Percentiles rank a stretch among this genome's conserved stretches.
phyloP scores from a whole-genome alignment of 140 eudicot genomes.

The Cichorium intybus region DNA sequence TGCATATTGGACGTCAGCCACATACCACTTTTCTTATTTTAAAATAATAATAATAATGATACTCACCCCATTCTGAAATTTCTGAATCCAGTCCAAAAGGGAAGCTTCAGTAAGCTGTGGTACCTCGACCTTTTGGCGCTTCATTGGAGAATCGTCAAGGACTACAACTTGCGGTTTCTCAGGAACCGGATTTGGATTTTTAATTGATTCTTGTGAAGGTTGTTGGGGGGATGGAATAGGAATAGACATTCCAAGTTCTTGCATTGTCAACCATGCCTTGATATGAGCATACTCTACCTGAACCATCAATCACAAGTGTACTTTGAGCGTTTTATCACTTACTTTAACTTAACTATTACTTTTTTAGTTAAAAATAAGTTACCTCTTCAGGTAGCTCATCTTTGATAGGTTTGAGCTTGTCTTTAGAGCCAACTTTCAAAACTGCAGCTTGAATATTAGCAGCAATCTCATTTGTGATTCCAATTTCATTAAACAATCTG shows the following conservation, averaged over 20 bases:
- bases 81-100: slow-evolving; percentile 47
- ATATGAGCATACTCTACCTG: slow-evolving; percentile 76
- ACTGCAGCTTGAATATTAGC: slow-evolving; percentile 47
- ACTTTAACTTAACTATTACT: no score
- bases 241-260: slow-evolving; percentile 55
- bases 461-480: slow-evolving; percentile 45
- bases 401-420: slow-evolving; percentile 81
- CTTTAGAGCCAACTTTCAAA: slow-evolving; percentile 74
- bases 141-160: slow-evolving; percentile 40
- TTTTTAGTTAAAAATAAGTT: neutral
- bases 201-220: slow-evolving; percentile 18
- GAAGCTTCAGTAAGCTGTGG: slow-evolving; percentile 53
- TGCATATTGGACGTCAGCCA: slow-evolving; percentile 30
- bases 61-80: slow-evolving; percentile 69
- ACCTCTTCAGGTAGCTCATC: slow-evolving; percentile 88
- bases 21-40: neutral
- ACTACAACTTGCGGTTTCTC: slow-evolving; percentile 20
- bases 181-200: neutral
- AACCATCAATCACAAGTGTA: no score
- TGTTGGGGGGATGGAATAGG: slow-evolving; percentile 23
- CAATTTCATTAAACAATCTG: slow-evolving; percentile 60
- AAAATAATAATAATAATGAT: neutral
- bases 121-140: slow-evolving; percentile 53
- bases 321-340: no score
- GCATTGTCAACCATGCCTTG: slow-evolving; percentile 58